A percentile compares a stretch with the other conserved stretches of the same genome.
Conservation (phyloP, 2,329 filamentous ascomycete species). For the Phialocephala subalpina region DNA sequence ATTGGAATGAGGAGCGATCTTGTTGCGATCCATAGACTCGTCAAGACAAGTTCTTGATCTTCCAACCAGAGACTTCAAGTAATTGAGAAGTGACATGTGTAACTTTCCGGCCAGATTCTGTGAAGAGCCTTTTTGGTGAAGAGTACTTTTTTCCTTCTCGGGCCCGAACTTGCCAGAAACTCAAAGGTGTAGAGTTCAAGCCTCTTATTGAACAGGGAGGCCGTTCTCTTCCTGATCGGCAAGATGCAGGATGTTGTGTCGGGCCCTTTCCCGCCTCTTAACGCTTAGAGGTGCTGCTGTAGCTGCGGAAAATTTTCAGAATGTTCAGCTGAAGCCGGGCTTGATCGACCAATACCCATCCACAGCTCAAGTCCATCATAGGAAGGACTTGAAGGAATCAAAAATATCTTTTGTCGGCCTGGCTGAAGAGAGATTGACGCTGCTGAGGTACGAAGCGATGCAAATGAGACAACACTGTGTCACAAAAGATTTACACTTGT, state of each 20-base stretch:
- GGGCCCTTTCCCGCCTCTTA: not conserved
- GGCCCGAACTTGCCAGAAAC: not conserved
- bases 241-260: not conserved
- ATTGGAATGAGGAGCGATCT: not conserved
- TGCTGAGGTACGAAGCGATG: not conserved
- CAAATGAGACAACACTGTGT: not conserved
- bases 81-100: conserved; percentile 6
- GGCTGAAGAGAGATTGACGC: not conserved
- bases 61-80: not conserved
- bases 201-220: not conserved
- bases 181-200: not conserved
- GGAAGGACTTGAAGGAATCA: not conserved
- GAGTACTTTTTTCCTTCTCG: not conserved
- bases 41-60: not conserved
- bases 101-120: not conserved
- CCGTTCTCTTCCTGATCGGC: conserved; percentile 1
- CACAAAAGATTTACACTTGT: not conserved
- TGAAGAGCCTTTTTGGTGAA: not conserved
- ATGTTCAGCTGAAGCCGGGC: not conserved
- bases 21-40: not conserved
- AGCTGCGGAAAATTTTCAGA: not conserved
- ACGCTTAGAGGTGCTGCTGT: not conserved
- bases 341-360: not conserved
- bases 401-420: not conserved
- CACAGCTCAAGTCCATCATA: not conserved